phyloP scores from a whole-genome alignment of 306 rosid genomes.

The Potentilla sterilis region DNA sequence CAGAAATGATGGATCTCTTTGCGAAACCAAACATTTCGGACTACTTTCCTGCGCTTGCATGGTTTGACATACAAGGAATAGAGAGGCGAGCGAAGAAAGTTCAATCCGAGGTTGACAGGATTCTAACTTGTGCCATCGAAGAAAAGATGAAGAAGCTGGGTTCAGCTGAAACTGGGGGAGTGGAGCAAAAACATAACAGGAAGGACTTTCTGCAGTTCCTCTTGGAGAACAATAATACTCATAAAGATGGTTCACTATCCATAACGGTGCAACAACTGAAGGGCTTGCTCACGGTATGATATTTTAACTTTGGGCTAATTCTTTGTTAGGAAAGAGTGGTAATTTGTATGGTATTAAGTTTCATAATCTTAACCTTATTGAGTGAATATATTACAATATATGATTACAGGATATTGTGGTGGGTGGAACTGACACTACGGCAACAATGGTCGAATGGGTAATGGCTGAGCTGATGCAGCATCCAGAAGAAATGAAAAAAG shows the following conservation, averaged over 20 bases:
- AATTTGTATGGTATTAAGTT: background rate
- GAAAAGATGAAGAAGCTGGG: conserved; percentile 8
- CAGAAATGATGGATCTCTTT: conserved; percentile 2
- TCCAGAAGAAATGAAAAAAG: conserved; percentile 19
- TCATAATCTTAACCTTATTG: background rate
- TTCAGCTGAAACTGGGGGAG: background rate
- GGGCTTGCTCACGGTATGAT: conserved; percentile 31
- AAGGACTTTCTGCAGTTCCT: conserved; percentile 31
- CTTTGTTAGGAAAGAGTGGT: background rate
- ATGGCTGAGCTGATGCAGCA: conserved; percentile 28
- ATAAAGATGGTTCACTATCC: conserved; percentile 5
- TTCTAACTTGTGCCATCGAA: conserved; percentile 16
- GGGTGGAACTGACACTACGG: conserved; percentile 32
- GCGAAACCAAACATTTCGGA: conserved; percentile 35
- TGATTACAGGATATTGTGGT: conserved; percentile 32
- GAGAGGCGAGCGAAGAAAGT: conserved; percentile 19
- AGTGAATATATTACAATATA: background rate
- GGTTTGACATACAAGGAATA: conserved; percentile 35
- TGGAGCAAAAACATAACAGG: background rate
- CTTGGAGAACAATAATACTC: conserved; percentile 17
- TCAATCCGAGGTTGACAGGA: background rate
- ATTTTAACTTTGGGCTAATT: background rate
- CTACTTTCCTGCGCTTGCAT: conserved; percentile 22
- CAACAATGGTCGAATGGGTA: conserved; percentile 33
- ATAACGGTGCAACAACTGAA: conserved; percentile 24